Evolutionary conservation across 345 rosid genomes (phyloP).

Genomic region (Populus tremula): DNA sequence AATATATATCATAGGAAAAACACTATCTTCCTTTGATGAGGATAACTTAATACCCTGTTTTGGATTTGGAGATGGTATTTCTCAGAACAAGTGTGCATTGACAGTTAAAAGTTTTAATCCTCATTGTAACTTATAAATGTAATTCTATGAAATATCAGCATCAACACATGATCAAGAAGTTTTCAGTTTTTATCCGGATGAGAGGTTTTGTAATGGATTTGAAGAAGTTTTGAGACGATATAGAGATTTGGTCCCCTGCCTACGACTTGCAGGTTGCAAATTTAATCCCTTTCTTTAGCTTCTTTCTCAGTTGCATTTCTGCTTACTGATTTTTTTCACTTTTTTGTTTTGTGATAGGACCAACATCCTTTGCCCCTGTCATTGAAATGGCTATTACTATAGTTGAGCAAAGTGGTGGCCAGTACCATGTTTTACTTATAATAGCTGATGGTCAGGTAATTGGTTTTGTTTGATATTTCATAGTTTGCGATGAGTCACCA

Average conservation of each 20-base stretch:
- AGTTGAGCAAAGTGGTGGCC: constrained; percentile 87
- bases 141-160: constrained; percentile 40
- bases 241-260: constrained; percentile 69
- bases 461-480: neutral
- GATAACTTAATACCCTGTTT: constrained; percentile 83
- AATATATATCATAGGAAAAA: constrained; percentile 69
- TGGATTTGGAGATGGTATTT: constrained; percentile 75
- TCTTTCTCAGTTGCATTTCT: neutral
- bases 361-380: constrained; percentile 95
- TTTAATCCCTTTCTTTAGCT: neutral
- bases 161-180: constrained; percentile 95
- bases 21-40: constrained; percentile 67
- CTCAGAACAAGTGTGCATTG: neutral
- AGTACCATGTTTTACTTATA: constrained; percentile 86
- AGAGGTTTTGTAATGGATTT: constrained; percentile 69
- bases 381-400: constrained; percentile 94
- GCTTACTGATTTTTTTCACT: neutral
- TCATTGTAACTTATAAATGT: neutral
- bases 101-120: neutral
- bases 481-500: neutral
- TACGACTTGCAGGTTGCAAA: constrained; percentile 74
- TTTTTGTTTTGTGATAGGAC: constrained; percentile 46
- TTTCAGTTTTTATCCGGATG: constrained; percentile 73
- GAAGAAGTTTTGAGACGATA: constrained; percentile 80
- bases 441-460: constrained; percentile 98